Percentiles rank a stretch among this genome's conserved stretches.
Conservation (phyloP, 306 rosid genomes). For the barrel medic (Medicago truncatula) region DNA sequence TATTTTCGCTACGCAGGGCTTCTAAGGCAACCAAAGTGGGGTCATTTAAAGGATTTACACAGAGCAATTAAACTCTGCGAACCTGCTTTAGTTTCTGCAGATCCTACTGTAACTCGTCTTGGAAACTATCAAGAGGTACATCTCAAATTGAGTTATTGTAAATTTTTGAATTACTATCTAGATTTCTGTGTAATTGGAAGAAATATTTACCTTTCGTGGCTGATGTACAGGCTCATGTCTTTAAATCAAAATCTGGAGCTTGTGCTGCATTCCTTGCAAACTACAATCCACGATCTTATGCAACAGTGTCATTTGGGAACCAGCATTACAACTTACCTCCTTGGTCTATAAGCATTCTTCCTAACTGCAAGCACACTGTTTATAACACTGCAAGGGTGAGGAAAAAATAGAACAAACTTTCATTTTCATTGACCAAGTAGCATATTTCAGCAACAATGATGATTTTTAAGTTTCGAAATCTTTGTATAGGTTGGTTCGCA, state of each 20-base stretch:
- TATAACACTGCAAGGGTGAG: slow-evolving; percentile 99
- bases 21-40: slow-evolving; percentile 91
- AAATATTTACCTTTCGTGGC: slow-evolving; percentile 18
- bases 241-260: slow-evolving; percentile 78
- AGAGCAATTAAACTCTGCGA: slow-evolving; percentile 91
- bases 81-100: slow-evolving; percentile 86
- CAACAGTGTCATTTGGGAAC: slow-evolving; percentile 77
- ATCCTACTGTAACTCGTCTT: slow-evolving; percentile 66
- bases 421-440: slow-evolving; percentile 12
- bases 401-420: slow-evolving; percentile 19
- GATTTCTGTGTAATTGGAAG: slow-evolving; percentile 26
- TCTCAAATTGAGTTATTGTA: slow-evolving; percentile 24
- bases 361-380: slow-evolving; percentile 90
- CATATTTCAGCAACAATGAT: slow-evolving; percentile 11
- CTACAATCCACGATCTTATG: slow-evolving; percentile 68
- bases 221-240: slow-evolving; percentile 80
- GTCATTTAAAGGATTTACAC: slow-evolving; percentile 93
- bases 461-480: slow-evolving; percentile 25
- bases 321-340: slow-evolving; percentile 94
- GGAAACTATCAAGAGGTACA: slow-evolving; percentile 85
- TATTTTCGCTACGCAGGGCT: slow-evolving; percentile 62
- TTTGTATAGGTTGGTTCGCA: slow-evolving; percentile 79
- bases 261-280: slow-evolving; percentile 97
- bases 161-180: slow-evolving; percentile 25
- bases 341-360: slow-evolving; percentile 99